Evolutionary conservation across 208 protist genomes (phyloP).

Genomic region (Acanthamoeba lenticulata): DNA sequence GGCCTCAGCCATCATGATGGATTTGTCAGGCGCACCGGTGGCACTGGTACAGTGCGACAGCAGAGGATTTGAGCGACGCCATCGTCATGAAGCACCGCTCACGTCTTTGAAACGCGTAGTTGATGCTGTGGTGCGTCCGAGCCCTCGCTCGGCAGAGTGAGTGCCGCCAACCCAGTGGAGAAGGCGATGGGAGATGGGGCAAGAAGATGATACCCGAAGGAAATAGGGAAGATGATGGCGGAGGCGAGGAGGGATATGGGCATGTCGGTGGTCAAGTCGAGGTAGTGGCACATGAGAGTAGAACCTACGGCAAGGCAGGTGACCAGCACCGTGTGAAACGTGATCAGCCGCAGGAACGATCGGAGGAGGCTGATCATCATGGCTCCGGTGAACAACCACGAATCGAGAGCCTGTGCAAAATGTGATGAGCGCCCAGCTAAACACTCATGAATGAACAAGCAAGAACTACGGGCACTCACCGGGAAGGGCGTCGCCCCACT

Average conservation of each 20-base stretch:
- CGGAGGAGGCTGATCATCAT: background rate
- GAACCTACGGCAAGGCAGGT: slow-evolving; percentile 6
- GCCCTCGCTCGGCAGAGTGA: no score
- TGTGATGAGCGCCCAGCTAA: background rate
- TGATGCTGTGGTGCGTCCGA: slow-evolving; percentile 26
- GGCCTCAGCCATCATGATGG: background rate
- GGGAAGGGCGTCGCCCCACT: background rate
- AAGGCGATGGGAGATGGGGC: background rate
- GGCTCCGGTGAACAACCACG: background rate
- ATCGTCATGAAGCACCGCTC: slow-evolving; percentile 34
- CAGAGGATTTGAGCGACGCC: slow-evolving; percentile 61
- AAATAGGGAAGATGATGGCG: slow-evolving; percentile 43
- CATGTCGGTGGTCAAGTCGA: slow-evolving; percentile 27
- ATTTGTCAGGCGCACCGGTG: background rate
- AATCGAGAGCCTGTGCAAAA: background rate
- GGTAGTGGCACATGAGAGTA: slow-evolving; percentile 33
- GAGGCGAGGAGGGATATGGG: slow-evolving; percentile 1
- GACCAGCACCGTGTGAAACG: background rate
- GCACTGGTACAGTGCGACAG: slow-evolving; percentile 43
- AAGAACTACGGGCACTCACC: background rate
- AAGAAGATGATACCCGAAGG: slow-evolving; percentile 20
- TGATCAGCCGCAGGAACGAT: slow-evolving; percentile 38
- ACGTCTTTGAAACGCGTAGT: slow-evolving; percentile 34
- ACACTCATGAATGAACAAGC: background rate
- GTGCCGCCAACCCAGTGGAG: background rate